Evolutionary conservation across 2,329 filamentous ascomycete species (phyloP), one percentile per base, ranked within the genome.

Genomic region (Aotearoamyces nothofagi): DNA sequence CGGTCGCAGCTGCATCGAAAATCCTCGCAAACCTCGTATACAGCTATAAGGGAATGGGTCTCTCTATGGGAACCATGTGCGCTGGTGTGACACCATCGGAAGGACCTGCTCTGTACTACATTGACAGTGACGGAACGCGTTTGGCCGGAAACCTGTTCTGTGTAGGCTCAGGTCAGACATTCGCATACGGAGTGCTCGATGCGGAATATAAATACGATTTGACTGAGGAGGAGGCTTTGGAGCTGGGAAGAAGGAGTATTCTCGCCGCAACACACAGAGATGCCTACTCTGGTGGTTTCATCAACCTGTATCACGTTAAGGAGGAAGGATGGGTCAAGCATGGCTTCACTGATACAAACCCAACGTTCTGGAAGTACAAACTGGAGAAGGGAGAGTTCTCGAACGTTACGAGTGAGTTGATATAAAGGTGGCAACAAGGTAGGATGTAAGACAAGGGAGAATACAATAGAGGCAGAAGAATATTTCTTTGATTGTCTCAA

Each of bases 31-130:
- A 98, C 64, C 66, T 98, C 44, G 86, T 94, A 49, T 98, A 96
- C 68, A 77, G 76, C 46, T 98, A 98, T 74, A 98, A 98, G 65
- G 86, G 86, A 50, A 93, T 92, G 82, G 90, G 90, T 20, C 63
- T 98, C 47, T 92, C 82, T 53, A 98, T 98, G 90, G 90, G 90
- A 44, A 98, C 90, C 50, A 98, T 98, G 90, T 93, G 90, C 57
- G 87, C 90, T 19, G 90, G 90, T 49, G 90, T 98, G 42, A 90
- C 90, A 39, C 78, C 82, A 42, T 78, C 87, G 58, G 87, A 96
- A 65, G 90, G 90, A 8, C 90, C 90, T 15, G 90, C 90, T 22
- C 78, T 98, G 36, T 98, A 98, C 71, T 98, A 98, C 61, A 92
- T 98, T 58, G 90, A 98, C 63, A 86, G 78, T 39, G 90, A 98